Evolutionary conservation across 768 basidiomycete species (phyloP).

Genomic region (Xerocomus brunneocitrinus): DNA sequence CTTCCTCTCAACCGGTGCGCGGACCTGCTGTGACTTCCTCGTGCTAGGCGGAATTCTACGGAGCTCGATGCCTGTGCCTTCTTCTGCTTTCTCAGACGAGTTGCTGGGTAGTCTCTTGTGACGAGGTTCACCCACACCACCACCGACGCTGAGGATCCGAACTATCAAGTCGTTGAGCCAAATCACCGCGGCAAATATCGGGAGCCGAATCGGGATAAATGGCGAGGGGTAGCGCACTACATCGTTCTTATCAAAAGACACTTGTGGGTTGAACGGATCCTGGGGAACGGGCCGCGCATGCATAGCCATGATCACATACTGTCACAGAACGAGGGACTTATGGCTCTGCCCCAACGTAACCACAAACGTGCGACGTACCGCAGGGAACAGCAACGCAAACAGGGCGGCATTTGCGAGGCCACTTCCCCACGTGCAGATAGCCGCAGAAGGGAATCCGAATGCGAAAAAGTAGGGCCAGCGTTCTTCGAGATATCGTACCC

Average conservation of each 20-base stretch:
- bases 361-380: conserved; percentile 40
- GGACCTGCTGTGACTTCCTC: conserved; percentile 7
- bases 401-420: conserved; percentile 75
- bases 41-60: conserved; percentile 10
- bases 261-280: conserved; percentile 67
- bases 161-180: conserved; percentile 72
- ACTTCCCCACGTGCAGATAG: conserved; percentile 67
- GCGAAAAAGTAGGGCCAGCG: conserved; percentile 87
- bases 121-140: conserved; percentile 20
- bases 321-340: conserved; percentile 3
- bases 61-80: conserved; percentile 42
- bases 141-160: conserved; percentile 54
- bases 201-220: conserved; percentile 74
- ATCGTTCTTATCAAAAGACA: conserved; percentile 34
- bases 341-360: conserved; percentile 1
- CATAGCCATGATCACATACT: conserved; percentile 86
- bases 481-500: conserved; percentile 76
- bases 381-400: conserved; percentile 80
- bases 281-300: conserved; percentile 67
- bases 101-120: conserved; percentile 40
- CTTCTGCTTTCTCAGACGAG: conserved; percentile 56
- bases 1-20: conserved; percentile 11
- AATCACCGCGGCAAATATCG: conserved; percentile 69
- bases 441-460: conserved; percentile 76
- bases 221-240: conserved; percentile 64